phyloP scores from a whole-genome alignment of 2,329 filamentous ascomycete genomes.

The Penicillium sp. region DNA sequence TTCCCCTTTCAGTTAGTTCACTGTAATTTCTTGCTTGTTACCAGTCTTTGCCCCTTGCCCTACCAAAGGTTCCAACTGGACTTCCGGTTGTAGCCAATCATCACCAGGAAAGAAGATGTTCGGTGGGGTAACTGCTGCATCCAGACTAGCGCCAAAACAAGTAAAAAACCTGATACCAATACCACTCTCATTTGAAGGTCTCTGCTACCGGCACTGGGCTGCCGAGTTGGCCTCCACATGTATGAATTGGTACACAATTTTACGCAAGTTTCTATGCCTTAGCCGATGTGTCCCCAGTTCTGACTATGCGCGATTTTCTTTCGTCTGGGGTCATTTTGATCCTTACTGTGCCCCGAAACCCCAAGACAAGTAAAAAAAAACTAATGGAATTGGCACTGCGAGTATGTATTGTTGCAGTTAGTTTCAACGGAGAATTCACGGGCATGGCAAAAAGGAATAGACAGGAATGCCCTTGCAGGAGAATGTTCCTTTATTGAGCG shows the following conservation, averaged over 20 bases:
- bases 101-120: neutral
- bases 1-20: neutral
- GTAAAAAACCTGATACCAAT: constrained; percentile 6
- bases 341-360: constrained; percentile 7
- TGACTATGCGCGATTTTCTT: constrained; percentile 31
- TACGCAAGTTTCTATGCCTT: constrained; percentile 8
- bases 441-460: constrained; percentile 5
- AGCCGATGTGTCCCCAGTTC: constrained; percentile 18
- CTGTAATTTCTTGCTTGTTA: neutral
- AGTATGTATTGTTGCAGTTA: constrained; percentile 2
- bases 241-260: constrained; percentile 9
- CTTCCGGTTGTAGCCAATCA: constrained; percentile 7
- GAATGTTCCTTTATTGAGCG: constrained; percentile 17
- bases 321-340: constrained; percentile 7
- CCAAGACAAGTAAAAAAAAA: constrained; percentile 7
- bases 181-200: constrained; percentile 1
- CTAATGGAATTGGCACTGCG: constrained; percentile 11
- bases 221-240: constrained; percentile 21
- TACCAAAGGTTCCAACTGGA: constrained; percentile 8
- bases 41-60: constrained; percentile 15
- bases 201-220: constrained; percentile 20
- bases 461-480: constrained; percentile 18
- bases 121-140: neutral
- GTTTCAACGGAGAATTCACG: constrained; percentile 15
- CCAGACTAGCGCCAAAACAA: constrained; percentile 4